These are phyloP conservation scores for Coniochaeta sp. DNA, from an alignment of 2,329 filamentous ascomycete genomes.

Conservation along the genomic window DNA sequence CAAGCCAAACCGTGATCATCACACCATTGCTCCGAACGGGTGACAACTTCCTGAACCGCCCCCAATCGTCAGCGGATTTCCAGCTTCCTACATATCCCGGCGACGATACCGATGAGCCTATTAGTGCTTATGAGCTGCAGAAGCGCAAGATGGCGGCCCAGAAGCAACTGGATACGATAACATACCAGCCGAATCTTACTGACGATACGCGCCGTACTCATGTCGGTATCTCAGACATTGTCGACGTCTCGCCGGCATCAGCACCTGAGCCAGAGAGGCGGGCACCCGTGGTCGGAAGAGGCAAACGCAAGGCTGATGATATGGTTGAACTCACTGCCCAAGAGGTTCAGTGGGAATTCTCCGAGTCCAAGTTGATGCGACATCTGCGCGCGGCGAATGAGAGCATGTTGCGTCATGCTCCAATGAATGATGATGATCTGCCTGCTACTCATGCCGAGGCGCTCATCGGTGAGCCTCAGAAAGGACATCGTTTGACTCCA, in stretches of 20 bases:
- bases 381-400: neutral
- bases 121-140: neutral
- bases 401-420: neutral
- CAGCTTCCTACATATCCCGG: neutral
- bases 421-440: neutral
- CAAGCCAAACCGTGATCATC: neutral
- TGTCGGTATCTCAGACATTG: conserved; percentile 13
- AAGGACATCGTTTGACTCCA: neutral
- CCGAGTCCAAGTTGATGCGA: neutral
- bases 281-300: neutral
- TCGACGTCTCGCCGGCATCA: conserved; percentile 4
- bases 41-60: neutral
- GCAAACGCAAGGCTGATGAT: conserved; percentile 24
- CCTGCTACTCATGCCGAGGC: neutral
- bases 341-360: conserved; percentile 10
- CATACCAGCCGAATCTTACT: neutral
- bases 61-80: neutral
- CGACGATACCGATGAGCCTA: neutral
- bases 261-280: neutral
- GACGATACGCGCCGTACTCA: conserved; percentile 7
- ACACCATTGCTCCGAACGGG: neutral
- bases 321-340: conserved; percentile 15
- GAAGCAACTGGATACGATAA: neutral
- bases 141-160: neutral
- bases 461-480: neutral